phyloP scores from a whole-genome alignment of 768 basidiomycete genomes.

The Russula compacta region DNA sequence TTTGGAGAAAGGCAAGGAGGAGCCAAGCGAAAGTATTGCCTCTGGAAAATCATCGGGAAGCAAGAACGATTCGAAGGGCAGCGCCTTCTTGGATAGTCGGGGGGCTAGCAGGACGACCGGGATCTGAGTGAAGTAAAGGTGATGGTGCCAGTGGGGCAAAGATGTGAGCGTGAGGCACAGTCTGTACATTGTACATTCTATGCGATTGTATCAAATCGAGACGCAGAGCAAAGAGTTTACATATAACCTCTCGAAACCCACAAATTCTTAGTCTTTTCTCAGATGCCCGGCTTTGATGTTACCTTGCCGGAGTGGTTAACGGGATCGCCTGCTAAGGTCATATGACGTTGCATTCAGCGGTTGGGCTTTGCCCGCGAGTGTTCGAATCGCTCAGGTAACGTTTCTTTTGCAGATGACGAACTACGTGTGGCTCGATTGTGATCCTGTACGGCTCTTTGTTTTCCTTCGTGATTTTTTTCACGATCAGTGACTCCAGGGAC shows the following conservation, averaged over 20 bases:
- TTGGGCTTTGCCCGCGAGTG: slow-evolving; percentile 55
- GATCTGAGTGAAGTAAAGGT: slow-evolving; percentile 1
- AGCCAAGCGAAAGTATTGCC: slow-evolving; percentile 41
- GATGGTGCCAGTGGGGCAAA: background rate
- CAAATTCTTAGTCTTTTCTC: background rate
- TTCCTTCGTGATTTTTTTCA: background rate
- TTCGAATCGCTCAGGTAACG: slow-evolving; percentile 58
- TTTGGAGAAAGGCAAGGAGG: slow-evolving; percentile 54
- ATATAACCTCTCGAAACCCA: background rate
- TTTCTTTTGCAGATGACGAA: slow-evolving; percentile 22
- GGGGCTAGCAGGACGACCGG: slow-evolving; percentile 15
- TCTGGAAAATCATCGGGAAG: slow-evolving; percentile 20
- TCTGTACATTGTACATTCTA: background rate
- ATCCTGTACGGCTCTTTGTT: slow-evolving; percentile 24
- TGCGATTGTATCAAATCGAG: background rate
- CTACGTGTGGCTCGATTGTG: slow-evolving; percentile 30
- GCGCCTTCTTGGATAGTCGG: slow-evolving; percentile 8
- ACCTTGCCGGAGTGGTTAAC: slow-evolving; percentile 96
- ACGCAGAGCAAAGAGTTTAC: background rate
- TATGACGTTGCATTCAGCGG: slow-evolving; percentile 32
- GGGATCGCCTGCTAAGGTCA: slow-evolving; percentile 36
- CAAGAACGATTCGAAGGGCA: slow-evolving; percentile 21
- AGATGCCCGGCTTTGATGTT: slow-evolving; percentile 30
- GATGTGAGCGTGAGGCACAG: background rate
- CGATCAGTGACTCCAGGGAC: slow-evolving; percentile 43